Base-by-base conservation (phyloP, 2,329 filamentous ascomycete species). In the Aspergillus ochraceus region DNA sequence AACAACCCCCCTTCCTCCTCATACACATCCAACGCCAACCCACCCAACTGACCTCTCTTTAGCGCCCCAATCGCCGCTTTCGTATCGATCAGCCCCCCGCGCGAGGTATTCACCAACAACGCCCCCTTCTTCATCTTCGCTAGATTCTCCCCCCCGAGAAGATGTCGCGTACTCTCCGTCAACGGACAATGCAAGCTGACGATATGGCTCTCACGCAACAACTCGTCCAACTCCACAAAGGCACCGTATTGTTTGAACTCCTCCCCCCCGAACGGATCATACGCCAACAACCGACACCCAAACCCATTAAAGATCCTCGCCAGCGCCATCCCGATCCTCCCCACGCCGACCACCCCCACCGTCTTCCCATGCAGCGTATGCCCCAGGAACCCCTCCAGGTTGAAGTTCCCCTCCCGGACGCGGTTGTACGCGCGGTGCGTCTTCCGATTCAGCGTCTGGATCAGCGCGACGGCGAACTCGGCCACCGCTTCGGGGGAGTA, bases 401-500 rank as follows among this genome's bases (percentile, higher is more conserved):
- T 83, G 70, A 90, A 90, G 71, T 90, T 90, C 53, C 84, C 86
- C 72, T 90, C 86, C 49, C 87, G 84, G 20, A 88, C 87, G 26
- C 88, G 84, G 71, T 87, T 88, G 74, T 88, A 89, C 3, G 87
- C 86, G 22, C 86, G 84, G 71, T 90, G 88, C 14, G 85, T 89
- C 69, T 87, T 85, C 49, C 88, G 85, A 71, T 89, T 88, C 49
- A 90, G 79, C 1, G 87, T 88, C 76, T 88, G 86, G 55, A 89
- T 79, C 60, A 90, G 78, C 1, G 86, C 85, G n/a, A 90, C 82
- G 46, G 86, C 83, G 68, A 89, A 90, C 78, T 90, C 88, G 64
- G 87, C 87, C 2, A 90, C 88, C 2, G 87, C 85, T 72, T 90
- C 85, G 60, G 88, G 88, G 8, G 86, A 87, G 76, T 90, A 90